Evolutionary conservation across 495 filamentous ascomycete genomes (phyloP).

Genomic region (Aspergillus carlsbadensis): DNA sequence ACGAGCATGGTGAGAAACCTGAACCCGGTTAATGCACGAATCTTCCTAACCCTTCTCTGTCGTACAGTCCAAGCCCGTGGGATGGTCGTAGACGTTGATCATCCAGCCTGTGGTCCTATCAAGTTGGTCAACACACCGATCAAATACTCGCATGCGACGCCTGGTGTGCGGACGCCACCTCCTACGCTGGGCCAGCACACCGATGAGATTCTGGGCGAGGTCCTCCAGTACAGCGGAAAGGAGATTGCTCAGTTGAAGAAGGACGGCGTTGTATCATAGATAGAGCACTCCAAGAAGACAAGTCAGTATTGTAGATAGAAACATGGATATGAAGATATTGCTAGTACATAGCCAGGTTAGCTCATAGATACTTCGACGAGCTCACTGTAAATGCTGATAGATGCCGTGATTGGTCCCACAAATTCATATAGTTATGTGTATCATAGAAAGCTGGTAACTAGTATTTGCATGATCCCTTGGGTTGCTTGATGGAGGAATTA

Average conservation of each 20-base stretch:
- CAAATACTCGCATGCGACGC: constrained; percentile 83
- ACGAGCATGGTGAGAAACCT: constrained; percentile 66
- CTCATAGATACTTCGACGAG: too few species aligned
- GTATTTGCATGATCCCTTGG: too few species aligned
- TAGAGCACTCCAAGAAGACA: background rate
- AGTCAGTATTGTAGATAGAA: too few species aligned
- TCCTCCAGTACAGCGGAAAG: constrained; percentile 60
- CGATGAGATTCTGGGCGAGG: constrained; percentile 69
- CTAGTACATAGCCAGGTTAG: too few species aligned
- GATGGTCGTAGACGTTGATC: constrained; percentile 88
- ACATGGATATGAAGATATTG: too few species aligned
- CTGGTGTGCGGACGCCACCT: constrained; percentile 75
- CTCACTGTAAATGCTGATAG: too few species aligned
- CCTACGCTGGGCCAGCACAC: constrained; percentile 92
- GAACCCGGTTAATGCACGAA: background rate
- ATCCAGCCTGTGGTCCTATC: constrained; percentile 77
- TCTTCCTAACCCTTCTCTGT: constrained; percentile 8
- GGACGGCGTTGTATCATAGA: constrained; percentile 68
- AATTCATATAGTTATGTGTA: too few species aligned
- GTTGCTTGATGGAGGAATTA: too few species aligned
- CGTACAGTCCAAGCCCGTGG: constrained; percentile 67
- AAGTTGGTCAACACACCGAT: constrained; percentile 93
- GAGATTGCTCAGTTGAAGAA: constrained; percentile 63
- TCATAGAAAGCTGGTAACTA: too few species aligned
- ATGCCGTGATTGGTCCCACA: too few species aligned